Evolutionary conservation across 495 filamentous ascomycete species (phyloP), one percentile per base, ranked within the genome.

Genomic region (Apodospora peruviana): DNA sequence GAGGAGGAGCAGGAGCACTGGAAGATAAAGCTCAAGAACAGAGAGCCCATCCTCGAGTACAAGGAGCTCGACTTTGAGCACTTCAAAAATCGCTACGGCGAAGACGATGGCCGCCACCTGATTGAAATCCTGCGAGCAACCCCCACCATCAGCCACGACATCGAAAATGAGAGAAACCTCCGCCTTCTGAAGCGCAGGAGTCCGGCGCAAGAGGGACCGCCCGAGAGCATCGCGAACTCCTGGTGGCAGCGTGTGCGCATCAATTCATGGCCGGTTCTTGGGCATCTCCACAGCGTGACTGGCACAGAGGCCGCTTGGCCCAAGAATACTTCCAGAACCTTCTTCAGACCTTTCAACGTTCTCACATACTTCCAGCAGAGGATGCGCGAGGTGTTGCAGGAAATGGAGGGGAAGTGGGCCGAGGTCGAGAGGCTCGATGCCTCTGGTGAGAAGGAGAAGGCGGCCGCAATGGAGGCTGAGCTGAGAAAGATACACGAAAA

Each of bases 191-290:
- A 29, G 18, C 27, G 9, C 18, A 12, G 17, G 14, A 12, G 12
- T 1, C 36, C 43, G 16, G 20, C 32, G 10, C 9, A 32, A 14
- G 48, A 52, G n/a, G 25, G n/a, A n/a, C n/a, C 40, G 5, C 8
- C 27, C 18, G 55, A 68, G 27, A 20, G 25, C 14, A 44, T 49
- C 4, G n/a, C n/a, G n/a, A 52, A 56, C 10, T 59, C 43, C 10
- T 60, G 64, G 43, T 58, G 68, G 16, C 53, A 62, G 34, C 65
- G 70, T 8, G 51, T 73, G 34, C 67, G 70, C 2, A 61, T 73
- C 38, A 61, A 71, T 42, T 71, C 70, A 0, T 60, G 56, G 34
- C 50, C 57, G 17, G 20, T 73, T 11, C 50, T 73, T 4, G 55
- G 52, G 5, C 60, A 64, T n/a, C 48, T 67, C 17, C 60, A n/a